These are phyloP conservation scores for Isatis lusitanica DNA, from an alignment of 441 rosid genomes.

Conservation along the genomic window DNA sequence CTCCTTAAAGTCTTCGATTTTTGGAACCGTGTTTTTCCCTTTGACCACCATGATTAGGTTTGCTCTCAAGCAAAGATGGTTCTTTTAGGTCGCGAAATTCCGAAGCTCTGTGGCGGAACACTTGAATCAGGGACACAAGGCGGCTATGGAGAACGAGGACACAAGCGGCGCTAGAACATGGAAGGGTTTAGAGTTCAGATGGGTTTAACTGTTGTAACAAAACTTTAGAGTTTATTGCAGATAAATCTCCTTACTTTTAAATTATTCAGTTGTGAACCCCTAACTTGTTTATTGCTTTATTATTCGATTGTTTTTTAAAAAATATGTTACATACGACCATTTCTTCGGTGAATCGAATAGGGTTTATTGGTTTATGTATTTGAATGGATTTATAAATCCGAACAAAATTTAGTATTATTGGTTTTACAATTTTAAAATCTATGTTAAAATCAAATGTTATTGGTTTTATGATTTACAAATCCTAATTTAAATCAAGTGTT, in stretches of 20 bases:
- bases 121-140: not conserved
- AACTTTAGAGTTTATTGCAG: not conserved
- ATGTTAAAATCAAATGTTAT: too few relatives aligned
- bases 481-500: too few relatives aligned
- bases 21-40: conserved; percentile 28
- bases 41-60: conserved; percentile 24
- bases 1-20: conserved; percentile 47
- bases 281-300: not conserved
- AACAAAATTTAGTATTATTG: too few relatives aligned
- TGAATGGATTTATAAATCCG: too few relatives aligned
- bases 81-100: not conserved
- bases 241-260: not conserved
- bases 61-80: not conserved
- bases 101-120: not conserved
- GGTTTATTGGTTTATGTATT: too few relatives aligned
- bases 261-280: not conserved
- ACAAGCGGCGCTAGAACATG: not conserved
- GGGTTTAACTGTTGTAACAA: not conserved
- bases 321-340: not conserved
- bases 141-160: too few relatives aligned
- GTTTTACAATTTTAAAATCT: too few relatives aligned
- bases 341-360: not conserved
- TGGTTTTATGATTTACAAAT: too few relatives aligned
- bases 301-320: not conserved
- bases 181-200: conserved; percentile 1